phyloP scores from a whole-genome alignment of 2,329 filamentous ascomycete genomes.

The Xenosphaeropsis pyriputrescens region DNA sequence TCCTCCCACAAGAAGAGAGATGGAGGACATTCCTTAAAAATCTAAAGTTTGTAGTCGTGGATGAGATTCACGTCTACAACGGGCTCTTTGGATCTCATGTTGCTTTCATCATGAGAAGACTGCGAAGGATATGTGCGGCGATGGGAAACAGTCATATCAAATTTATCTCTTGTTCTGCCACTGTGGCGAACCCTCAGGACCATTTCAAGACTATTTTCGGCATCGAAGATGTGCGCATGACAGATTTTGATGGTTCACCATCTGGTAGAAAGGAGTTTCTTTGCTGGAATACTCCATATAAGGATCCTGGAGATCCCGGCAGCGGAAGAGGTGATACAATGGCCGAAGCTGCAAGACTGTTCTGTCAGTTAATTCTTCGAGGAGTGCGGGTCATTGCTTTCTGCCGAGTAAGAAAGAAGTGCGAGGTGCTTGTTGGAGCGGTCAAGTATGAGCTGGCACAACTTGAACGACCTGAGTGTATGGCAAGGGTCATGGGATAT shows the following conservation, averaged over 20 bases:
- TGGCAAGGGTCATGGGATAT: constrained; percentile 81
- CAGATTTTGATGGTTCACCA: constrained; percentile 87
- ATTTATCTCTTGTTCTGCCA: constrained; percentile 94
- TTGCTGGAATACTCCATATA: constrained; percentile 95
- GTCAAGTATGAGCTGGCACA: constrained; percentile 63
- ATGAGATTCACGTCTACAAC: constrained; percentile 93
- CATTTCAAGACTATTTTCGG: constrained; percentile 96
- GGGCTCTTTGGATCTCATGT: constrained; percentile 89
- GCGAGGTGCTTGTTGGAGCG: constrained; percentile 68
- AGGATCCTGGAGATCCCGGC: constrained; percentile 73
- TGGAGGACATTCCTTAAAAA: constrained; percentile 87
- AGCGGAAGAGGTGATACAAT: constrained; percentile 76
- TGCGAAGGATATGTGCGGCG: constrained; percentile 78
- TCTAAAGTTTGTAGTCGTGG: constrained; percentile 77
- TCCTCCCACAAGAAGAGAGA: constrained; percentile 77
- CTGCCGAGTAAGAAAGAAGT: constrained; percentile 75
- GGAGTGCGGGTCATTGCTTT: constrained; percentile 91
- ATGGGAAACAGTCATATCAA: constrained; percentile 74
- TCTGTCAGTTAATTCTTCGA: constrained; percentile 76
- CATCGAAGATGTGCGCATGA: constrained; percentile 62
- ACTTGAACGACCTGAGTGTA: constrained; percentile 61
- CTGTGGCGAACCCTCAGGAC: constrained; percentile 78
- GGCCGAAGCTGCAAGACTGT: constrained; percentile 75
- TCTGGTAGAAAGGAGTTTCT: constrained; percentile 88
- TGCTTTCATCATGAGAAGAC: constrained; percentile 81